Base-by-base conservation (phyloP, 257 asterid genomes). In the Haberlea rhodopensis region DNA sequence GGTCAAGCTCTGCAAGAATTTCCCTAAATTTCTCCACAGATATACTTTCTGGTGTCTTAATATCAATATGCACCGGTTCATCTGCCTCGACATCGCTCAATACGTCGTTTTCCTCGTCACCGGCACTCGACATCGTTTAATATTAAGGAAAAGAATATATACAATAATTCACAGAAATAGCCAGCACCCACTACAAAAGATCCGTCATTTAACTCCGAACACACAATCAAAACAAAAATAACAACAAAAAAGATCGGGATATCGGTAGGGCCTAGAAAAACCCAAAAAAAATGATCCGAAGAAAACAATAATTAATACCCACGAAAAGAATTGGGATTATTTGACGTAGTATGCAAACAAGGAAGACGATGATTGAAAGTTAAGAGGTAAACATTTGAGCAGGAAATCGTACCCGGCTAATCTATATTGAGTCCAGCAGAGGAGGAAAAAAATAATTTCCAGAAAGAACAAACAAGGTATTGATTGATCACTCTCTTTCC, bases 11-110 rank as follows among this genome's bases (percentile, higher is more conserved):
- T 22, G 77, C 75, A 0, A 85, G 52, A 18, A 90, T 71, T 63
- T 94, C 95, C 63, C 72, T 75, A 52, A 87, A 79, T 72, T 83
- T 90, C 20, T 85, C 97, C 13, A 61, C 67, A 29, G 97, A 69
- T 7, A 88, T 45, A 71, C 80, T 75, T 6, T 89, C 89, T 48
- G 92, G 65, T 63, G 73, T 63, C 48, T 65, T 66, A n/a, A 78
- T 57, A 40, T 69, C 81, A 46, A 83, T 55, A n/a, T 83, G 80
- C 70, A 56, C 69, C 43, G 87, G 91, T 78, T 89, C 99, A 53
- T 90, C 99, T 19, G 76, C 95, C 81, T 94, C 99, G 1, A 94
- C 90, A 53, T 94, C 99, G 89, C 96, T 90, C 78, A 94, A 67
- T 5, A 87, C 86, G 55, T 83, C 95, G 79, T 81, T 80, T 0